Percentiles rank a stretch among this genome's conserved stretches.
These are phyloP conservation scores for Prunus campanulata DNA, from an alignment of 306 rosid species.

Conservation along the genomic window DNA sequence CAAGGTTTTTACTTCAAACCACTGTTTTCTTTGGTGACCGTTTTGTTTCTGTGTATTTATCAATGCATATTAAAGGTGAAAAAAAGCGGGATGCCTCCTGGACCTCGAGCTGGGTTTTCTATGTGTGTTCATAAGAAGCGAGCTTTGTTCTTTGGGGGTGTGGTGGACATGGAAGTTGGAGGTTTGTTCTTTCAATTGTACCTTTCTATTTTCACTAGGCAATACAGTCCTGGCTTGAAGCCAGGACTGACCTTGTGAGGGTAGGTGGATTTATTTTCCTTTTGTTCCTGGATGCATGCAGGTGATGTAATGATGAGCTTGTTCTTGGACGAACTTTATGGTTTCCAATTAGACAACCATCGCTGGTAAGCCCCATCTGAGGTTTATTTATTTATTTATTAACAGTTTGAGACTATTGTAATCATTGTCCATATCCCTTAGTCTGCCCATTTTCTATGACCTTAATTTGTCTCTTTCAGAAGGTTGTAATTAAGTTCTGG, in stretches of 20 bases:
- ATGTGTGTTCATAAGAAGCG: slow-evolving; percentile 93
- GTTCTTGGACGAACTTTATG: slow-evolving; percentile 92
- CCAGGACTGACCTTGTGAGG: background rate
- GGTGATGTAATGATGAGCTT: slow-evolving; percentile 95
- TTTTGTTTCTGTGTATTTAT: background rate
- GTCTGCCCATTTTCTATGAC: background rate
- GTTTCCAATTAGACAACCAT: slow-evolving; percentile 78
- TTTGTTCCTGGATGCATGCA: slow-evolving; percentile 36
- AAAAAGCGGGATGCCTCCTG: slow-evolving; percentile 98
- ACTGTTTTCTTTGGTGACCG: background rate
- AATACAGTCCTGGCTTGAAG: background rate
- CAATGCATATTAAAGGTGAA: slow-evolving; percentile 53
- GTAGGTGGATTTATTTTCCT: slow-evolving; percentile 9
- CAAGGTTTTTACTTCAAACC: slow-evolving; percentile 49
- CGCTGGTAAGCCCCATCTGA: slow-evolving; percentile 63
- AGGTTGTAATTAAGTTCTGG: background rate
- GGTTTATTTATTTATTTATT: background rate
- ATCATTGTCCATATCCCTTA: background rate
- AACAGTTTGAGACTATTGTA: background rate
- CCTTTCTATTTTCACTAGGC: background rate
- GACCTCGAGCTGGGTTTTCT: slow-evolving; percentile 98
- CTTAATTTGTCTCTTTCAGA: background rate
- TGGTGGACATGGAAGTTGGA: slow-evolving; percentile 93
- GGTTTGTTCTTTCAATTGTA: slow-evolving; percentile 39
- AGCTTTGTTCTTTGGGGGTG: slow-evolving; percentile 91